Base-by-base conservation (phyloP, 2,329 filamentous ascomycete genomes). In the Microdochium trichocladiopsis region DNA sequence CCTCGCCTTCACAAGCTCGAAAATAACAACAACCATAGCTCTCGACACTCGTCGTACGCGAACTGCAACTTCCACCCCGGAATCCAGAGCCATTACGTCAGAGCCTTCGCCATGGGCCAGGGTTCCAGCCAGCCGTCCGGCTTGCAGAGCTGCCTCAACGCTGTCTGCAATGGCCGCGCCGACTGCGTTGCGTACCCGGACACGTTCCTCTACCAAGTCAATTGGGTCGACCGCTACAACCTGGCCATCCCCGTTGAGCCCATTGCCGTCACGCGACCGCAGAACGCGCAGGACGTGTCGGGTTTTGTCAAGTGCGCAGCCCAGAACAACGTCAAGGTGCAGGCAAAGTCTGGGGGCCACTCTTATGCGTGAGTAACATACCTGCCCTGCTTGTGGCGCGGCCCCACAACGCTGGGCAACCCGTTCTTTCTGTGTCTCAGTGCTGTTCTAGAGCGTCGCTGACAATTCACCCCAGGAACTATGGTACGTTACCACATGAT, bases 311-410 rank as follows among this genome's bases (percentile, higher is more conserved):
- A 77, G 50, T 86, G 83, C 60, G 83, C 82, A 4, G 69, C 62
- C 2, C 55, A 73, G 23, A 68, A 71, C 53, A 67, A 68, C 5
- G 64, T 79, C 50, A 77, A 79, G 56, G 80, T 86, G 0, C 82
- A 86, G 60, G 77, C 83, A 22, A 79, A 75, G 56, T 83, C 80
- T 2, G 84, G 83, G 3, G 84, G 84, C 0, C 84, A 87, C 59
- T 86, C 81, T 0, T 87, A 83, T 56, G 82, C 72, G 77, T 79
- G 63, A 58, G 74, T 55, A 2, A 14, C 16, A 9, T 10, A 18
- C 28, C 28, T 8, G 14, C 8, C 28, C 14, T 31, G 8, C 12
- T 45, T 16, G 16, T 5, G 10, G 41, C 18, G 41, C 14, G 11
- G 41, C 41, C 41, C 41, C 41, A 37, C 33, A 37, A 5, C 14